A percentile compares a stretch with the other conserved stretches of the same genome.
Evolutionary conservation across 176 grass and related monocot species (phyloP).

Genomic region (Rhynchospora breviuscula): DNA sequence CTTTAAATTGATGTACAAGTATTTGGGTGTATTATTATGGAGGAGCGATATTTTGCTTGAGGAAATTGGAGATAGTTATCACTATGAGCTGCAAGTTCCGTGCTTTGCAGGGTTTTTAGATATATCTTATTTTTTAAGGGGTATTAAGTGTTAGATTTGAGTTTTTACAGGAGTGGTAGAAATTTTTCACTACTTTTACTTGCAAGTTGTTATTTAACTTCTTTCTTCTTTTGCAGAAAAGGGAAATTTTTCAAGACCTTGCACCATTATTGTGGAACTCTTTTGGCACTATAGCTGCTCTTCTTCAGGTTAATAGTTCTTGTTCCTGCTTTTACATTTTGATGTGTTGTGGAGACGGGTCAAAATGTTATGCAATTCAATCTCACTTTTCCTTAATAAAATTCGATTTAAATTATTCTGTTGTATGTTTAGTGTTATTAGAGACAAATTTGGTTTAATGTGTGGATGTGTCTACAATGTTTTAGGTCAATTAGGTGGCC

Average conservation of each 20-base stretch:
- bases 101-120: not conserved
- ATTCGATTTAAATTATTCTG: not conserved
- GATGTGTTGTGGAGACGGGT: not conserved
- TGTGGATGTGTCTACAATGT: not conserved
- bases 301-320: constrained; percentile 48
- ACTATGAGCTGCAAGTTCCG: not conserved
- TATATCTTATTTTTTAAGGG: not conserved
- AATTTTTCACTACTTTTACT: not conserved
- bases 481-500: not conserved
- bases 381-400: not conserved
- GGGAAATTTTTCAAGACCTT: constrained; percentile 64
- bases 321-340: constrained; percentile 2
- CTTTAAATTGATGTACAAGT: not conserved
- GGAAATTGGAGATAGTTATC: not conserved
- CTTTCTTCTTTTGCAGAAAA: constrained; percentile 30
- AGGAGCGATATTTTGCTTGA: not conserved
- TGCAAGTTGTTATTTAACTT: not conserved
- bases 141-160: not conserved
- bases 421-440: not conserved
- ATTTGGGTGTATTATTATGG: constrained; percentile 4
- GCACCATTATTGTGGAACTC: constrained; percentile 63
- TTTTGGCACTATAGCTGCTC: constrained; percentile 51
- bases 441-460: not conserved
- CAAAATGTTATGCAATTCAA: not conserved
- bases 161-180: not conserved